Evolutionary conservation across 306 rosid species (phyloP), one percentile per base, ranked within the genome.

Genomic region (Corylus avellana): DNA sequence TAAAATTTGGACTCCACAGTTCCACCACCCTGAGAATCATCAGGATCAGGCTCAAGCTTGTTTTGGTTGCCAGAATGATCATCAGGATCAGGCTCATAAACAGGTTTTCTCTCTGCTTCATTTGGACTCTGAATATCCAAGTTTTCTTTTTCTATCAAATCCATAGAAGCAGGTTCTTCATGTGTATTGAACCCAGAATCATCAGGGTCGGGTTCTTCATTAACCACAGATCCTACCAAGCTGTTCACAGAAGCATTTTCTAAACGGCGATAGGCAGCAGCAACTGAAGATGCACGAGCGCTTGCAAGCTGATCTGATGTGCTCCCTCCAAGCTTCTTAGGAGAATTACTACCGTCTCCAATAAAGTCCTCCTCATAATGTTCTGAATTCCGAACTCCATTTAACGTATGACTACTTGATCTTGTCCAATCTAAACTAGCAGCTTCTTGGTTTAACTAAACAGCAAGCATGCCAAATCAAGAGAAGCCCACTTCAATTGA

Each of bases 341-440:
- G 73, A 66, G 88, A 71, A 76, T 72, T 77, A 67, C 77, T 69
- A 61, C 50, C 70, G 17, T 90, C 91, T 58, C 81, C 81, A 35
- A 66, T 58, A 75, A 81, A 80, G 58, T 82, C 85, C 20, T 86
- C 94, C 11, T 87, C 94, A 72, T 80, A 73, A 84, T 75, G 72
- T 20, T 85, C 88, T 6, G 91, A 77, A 80, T 75, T 79, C 84
- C 80, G 84, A 50, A 86, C 75, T 75, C 93, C 91, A 68, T 86
- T 76, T 81, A 95, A 70, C n/a, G 97, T 92, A 84, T 88, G 90
- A 84, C 98, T 77, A 55, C 86, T 84, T 69, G 96, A 90, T 89
- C 88, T 91, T 18, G 96, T 92, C 98, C 98, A 95, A 83, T 95
- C 98, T 88, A 92, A 91, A 87, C 84, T 84, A 73, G 87, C 87